phyloP scores from a whole-genome alignment of 225 moss, liverwort and hornwort genomes.

The Climacium dendroides region DNA sequence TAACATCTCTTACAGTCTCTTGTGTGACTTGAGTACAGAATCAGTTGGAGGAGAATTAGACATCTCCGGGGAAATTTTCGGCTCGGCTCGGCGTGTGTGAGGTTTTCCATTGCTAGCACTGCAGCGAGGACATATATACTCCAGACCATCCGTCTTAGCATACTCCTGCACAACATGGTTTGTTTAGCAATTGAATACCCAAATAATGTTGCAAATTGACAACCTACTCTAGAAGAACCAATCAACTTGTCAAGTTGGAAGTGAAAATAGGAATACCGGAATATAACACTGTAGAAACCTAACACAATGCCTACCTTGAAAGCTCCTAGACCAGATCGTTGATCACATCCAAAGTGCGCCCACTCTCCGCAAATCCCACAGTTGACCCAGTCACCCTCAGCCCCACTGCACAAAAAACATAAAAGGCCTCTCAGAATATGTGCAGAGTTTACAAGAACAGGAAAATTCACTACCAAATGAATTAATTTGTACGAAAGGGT shows the following conservation, averaged over 20 bases:
- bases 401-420: conserved; percentile 43
- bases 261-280: not conserved
- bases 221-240: not conserved
- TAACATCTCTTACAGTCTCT: not conserved
- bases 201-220: not conserved
- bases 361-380: conserved; percentile 96
- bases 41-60: conserved; percentile 21
- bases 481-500: not conserved
- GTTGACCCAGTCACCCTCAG: conserved; percentile 98
- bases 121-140: conserved; percentile 93
- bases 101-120: conserved; percentile 77
- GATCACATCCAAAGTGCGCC: conserved; percentile 98
- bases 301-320: conserved; percentile 49
- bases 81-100: conserved; percentile 15
- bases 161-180: conserved; percentile 54
- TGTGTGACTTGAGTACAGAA: not conserved
- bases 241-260: not conserved
- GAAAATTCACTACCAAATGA: not conserved
- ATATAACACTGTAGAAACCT: not conserved
- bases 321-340: conserved; percentile 81
- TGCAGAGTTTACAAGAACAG: not conserved
- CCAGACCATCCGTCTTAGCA: conserved; percentile 97
- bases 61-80: conserved; percentile 13
- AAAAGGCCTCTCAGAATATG: not conserved
- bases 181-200: not conserved